Base-by-base conservation (phyloP, 768 basidiomycete species). In the Tulasnella calospora region DNA sequence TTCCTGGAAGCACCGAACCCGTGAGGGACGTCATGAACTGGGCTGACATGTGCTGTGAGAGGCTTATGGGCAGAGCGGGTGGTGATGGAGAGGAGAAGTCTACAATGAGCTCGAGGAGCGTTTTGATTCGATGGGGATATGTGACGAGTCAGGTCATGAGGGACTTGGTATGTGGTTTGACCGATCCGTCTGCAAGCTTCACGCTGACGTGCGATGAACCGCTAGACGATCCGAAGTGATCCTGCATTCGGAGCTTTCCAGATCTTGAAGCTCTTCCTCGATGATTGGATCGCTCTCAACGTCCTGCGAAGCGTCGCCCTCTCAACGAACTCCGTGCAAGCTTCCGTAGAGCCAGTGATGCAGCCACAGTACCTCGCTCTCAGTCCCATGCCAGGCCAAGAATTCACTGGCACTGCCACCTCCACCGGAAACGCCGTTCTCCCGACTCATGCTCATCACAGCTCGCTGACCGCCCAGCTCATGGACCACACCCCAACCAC, bases 141-240 rank as follows among this genome's bases (percentile, higher is more conserved):
- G 94, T 95, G 83, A 95, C 94, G 23, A 93, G 92, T 84, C 94
- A 96, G 84, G 90, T 96, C 81, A 96, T 95, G 94, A 88, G 94
- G 81, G 94, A 96, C 84, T 86, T 96, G 83, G 93, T 94, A 83
- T 84, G 92, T 84, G 6, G 21, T 27, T 23, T 44, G 30, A n/a
- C 21, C 46, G 30, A 33, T 67, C 21, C 27, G 41, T 71, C 12
- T 27, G 36, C 33, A 61, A n/a, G 40, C 33, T 15, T 38, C 21
- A 61, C 77, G 21, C 41, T 76, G 47, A 30, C 47, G 17, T 36
- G 47, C 41, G n/a, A 51, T 51, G 23, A 51, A 23, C 67, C 72
- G 17, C 33, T 72, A 95, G 94, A 95, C 94, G 13, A 95, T 96
- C 81, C 91, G 94, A 80, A 95, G 94, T 81, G 94, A 96, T 84